Conservation (phyloP, 495 filamentous ascomycete genomes). For the Terfezia boudieri region DNA sequence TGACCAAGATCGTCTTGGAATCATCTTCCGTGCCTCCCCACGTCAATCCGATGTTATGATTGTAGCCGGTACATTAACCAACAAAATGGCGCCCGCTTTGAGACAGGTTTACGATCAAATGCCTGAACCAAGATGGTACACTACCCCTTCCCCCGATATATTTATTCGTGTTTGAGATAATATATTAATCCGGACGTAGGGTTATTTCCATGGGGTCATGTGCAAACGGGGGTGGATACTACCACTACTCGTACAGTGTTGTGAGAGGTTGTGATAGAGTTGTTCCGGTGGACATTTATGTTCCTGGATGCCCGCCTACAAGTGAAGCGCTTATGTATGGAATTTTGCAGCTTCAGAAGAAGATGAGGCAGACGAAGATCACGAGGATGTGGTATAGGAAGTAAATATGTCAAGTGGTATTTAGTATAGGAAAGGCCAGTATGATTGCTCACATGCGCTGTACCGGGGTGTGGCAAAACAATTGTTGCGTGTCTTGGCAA, state of each 20-base stretch:
- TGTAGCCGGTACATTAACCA: slow-evolving; percentile 83
- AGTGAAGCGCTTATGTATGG: slow-evolving; percentile 76
- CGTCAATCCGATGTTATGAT: slow-evolving; percentile 97
- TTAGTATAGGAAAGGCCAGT: no score
- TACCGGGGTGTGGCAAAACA: no score
- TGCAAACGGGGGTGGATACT: slow-evolving; percentile 85
- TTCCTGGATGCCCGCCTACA: slow-evolving; percentile 80
- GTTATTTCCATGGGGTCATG: slow-evolving; percentile 82
- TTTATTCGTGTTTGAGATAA: not conserved
- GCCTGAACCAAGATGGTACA: slow-evolving; percentile 66
- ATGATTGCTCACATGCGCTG: no score
- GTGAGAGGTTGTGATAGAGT: slow-evolving; percentile 73
- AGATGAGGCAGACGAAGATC: slow-evolving; percentile 62
- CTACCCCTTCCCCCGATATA: not conserved
- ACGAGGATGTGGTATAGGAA: slow-evolving; percentile 43
- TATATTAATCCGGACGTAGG: not conserved
- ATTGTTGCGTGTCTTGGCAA: no score
- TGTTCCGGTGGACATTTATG: slow-evolving; percentile 81
- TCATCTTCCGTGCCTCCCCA: slow-evolving; percentile 90
- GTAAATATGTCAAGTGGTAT: slow-evolving; percentile 14
- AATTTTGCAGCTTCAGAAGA: slow-evolving; percentile 68
- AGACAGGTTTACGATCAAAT: slow-evolving; percentile 96
- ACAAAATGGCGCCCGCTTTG: slow-evolving; percentile 93
- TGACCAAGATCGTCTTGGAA: slow-evolving; percentile 86
- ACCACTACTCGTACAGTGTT: slow-evolving; percentile 82